Evolutionary conservation across 2,329 filamentous ascomycete genomes (phyloP).

Genomic region (Bipolaris oryzae): DNA sequence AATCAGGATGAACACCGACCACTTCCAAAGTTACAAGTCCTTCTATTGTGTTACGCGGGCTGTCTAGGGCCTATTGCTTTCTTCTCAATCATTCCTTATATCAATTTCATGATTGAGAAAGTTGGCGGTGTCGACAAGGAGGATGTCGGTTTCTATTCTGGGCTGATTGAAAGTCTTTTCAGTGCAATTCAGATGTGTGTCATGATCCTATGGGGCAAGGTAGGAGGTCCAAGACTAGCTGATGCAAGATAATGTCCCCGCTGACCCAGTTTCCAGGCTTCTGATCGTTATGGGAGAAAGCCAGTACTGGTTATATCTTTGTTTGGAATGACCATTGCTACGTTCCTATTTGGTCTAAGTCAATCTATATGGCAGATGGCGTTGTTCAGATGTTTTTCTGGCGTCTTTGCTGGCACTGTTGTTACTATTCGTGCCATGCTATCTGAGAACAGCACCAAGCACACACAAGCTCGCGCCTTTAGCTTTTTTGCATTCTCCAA

Average conservation of each 20-base stretch:
- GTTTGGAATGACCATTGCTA: conserved; percentile 65
- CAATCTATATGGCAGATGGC: conserved; percentile 75
- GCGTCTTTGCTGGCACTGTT: conserved; percentile 74
- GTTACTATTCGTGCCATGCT: conserved; percentile 80
- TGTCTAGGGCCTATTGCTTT: conserved; percentile 80
- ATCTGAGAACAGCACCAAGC: conserved; percentile 70
- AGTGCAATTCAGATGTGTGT: conserved; percentile 76
- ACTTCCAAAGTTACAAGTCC: conserved; percentile 61
- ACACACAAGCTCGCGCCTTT: conserved; percentile 75
- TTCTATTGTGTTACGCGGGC: conserved; percentile 74
- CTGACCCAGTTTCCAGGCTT: conserved; percentile 47
- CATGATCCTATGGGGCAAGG: conserved; percentile 71
- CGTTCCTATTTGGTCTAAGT: conserved; percentile 71
- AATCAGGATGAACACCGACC: conserved; percentile 23
- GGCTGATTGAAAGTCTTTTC: conserved; percentile 74
- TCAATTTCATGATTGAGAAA: conserved; percentile 75
- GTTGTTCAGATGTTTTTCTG: conserved; percentile 71
- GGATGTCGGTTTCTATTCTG: conserved; percentile 81
- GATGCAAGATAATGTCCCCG: background rate
- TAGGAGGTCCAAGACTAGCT: conserved; percentile 15
- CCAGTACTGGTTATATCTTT: conserved; percentile 73
- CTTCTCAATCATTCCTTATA: conserved; percentile 81
- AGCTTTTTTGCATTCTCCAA: conserved; percentile 77
- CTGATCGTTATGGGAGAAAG: conserved; percentile 73
- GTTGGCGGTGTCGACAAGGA: conserved; percentile 65